Evolutionary conservation across 2,329 filamentous ascomycete species (phyloP), one percentile per base, ranked within the genome.

Genomic region (Phialemonium atrogriseum): DNA sequence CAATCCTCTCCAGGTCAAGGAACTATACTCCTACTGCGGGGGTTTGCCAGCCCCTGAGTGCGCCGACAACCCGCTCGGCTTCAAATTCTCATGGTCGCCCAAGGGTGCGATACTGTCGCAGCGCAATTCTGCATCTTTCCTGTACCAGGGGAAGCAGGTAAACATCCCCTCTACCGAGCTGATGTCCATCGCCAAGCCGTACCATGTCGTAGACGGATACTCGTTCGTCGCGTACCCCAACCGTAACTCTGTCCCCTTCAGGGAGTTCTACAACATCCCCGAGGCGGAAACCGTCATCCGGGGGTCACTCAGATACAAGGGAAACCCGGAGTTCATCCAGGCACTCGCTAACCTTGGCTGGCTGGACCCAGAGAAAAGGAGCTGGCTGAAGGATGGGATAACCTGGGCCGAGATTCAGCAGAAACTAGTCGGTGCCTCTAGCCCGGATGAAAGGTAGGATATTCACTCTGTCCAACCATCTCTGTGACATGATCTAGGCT

Each of bases 201-300:
- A 82, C 62, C 70, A 68, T 52, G 79, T 82, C 57, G 14, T 42
- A 14, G 42, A 45, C 5, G 43, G 46, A 1, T 83, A 74, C 50
- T 73, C 75, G 6, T 81, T 83, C 48, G 73, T 83, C 34, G 78
- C 75, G 8, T 84, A 84, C 55, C 76, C 77, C 23, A 84, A 84
- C 63, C 64, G 78, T 39, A 73, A 84, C 58, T 80, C 73, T 18
- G 74, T 72, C 1, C 68, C 72, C 1, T 84, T 77, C 65, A 67
- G 67, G 34, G 72, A 81, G 59, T 68, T 73, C 37, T 84, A 84
- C 61, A 60, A 64, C 43, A 82, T 83, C 41, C 79, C 79, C 10
- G 80, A 84, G 51, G 77, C 77, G 5, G 59, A 80, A 48, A 81
- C 74, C 18, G 66, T 84, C 40, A 62, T 83, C 46, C 70, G 80